Conservation (phyloP, 164 flowering plant genomes). For the Tetracentron sinense region DNA sequence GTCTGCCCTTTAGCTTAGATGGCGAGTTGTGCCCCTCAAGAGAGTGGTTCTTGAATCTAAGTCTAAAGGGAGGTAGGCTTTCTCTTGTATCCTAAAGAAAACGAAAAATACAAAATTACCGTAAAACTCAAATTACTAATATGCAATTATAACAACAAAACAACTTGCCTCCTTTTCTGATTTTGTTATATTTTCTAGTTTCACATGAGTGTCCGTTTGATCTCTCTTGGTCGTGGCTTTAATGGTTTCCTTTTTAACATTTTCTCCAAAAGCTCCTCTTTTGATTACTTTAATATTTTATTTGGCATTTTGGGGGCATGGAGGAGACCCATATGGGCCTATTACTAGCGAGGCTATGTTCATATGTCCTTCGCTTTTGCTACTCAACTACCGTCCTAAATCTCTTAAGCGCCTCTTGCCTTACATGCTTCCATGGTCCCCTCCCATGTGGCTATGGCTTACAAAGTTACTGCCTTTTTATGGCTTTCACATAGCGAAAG, state of each 20-base stretch:
- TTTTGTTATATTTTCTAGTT: no score
- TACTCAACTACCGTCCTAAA: neutral
- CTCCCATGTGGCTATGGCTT: constrained; percentile 6
- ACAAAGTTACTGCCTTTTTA: neutral
- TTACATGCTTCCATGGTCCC: constrained; percentile 10
- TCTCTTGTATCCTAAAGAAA: no score
- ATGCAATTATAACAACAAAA: neutral
- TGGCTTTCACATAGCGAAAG: neutral
- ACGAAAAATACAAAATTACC: no score
- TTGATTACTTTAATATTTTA: neutral
- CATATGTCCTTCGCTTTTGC: neutral
- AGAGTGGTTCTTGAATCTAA: no score
- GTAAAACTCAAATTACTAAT: neutral
- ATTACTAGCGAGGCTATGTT: neutral
- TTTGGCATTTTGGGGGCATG: neutral
- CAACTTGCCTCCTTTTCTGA: constrained; percentile 8
- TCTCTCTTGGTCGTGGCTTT: neutral
- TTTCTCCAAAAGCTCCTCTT: neutral
- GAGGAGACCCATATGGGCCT: neutral
- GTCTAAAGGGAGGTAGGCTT: no score
- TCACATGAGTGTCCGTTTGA: no score
- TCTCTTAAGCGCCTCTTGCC: neutral
- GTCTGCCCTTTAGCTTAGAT: no score
- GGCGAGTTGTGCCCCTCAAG: no score
- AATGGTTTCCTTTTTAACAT: neutral